These are phyloP conservation scores for Euphorbia celastroides DNA, from an alignment of 441 rosid species.

Conservation along the genomic window DNA sequence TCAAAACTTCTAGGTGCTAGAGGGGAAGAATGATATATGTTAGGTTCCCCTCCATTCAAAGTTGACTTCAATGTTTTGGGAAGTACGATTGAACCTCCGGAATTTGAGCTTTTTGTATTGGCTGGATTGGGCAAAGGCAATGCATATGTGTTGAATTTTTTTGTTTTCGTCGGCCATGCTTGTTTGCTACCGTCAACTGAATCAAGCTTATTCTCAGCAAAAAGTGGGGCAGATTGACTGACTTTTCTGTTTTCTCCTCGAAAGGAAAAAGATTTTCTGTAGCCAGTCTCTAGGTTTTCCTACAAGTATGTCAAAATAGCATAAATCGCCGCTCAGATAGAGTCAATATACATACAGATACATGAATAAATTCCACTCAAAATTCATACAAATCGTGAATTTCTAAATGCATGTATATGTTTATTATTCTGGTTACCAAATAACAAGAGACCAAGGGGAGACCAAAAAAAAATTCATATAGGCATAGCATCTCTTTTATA, in stretches of 20 bases:
- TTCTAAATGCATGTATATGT: background rate
- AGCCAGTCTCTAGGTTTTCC: slow-evolving; percentile 39
- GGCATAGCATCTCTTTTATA: background rate
- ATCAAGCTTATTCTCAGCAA: slow-evolving; percentile 46
- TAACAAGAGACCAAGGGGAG: background rate
- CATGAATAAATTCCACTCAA: background rate
- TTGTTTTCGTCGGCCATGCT: slow-evolving; percentile 29
- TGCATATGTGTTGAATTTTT: slow-evolving; percentile 53
- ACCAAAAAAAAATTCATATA: background rate
- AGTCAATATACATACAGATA: background rate
- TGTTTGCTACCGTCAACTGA: slow-evolving; percentile 32
- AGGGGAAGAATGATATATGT: slow-evolving; percentile 69
- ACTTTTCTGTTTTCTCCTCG: slow-evolving; percentile 35
- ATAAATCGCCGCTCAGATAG: background rate
- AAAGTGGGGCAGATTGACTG: slow-evolving; percentile 87
- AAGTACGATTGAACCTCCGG: slow-evolving; percentile 35
- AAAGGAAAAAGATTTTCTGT: slow-evolving; percentile 35
- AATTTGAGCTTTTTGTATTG: slow-evolving; percentile 46
- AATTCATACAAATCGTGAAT: background rate
- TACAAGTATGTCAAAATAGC: slow-evolving; percentile 30
- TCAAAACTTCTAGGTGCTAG: slow-evolving; percentile 50
- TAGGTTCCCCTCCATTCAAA: slow-evolving; percentile 35
- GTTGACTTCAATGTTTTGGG: slow-evolving; percentile 37
- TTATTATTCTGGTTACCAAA: background rate
- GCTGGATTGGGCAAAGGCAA: slow-evolving; percentile 91